Base-by-base conservation (phyloP, 2,329 filamentous ascomycete genomes). In the Macroventuria anomochaeta region DNA sequence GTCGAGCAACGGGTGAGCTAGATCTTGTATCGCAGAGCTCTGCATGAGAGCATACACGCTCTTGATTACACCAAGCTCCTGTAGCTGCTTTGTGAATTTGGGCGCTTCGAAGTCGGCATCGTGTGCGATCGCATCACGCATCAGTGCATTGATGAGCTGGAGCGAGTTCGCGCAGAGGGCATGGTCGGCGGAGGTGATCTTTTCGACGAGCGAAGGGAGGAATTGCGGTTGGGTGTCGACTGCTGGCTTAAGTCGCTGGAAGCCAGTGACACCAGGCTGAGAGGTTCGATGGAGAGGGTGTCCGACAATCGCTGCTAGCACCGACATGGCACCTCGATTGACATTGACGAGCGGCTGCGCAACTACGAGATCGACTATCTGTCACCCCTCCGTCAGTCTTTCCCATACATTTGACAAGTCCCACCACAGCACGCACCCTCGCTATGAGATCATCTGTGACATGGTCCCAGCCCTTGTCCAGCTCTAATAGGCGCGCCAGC, bases 331-430 rank as follows among this genome's bases (percentile, higher is more conserved):
- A 67, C 95, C 95, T 60, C 95, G 87, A 55, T 99, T 85, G 70
- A 97, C 97, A 74, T 99, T 99, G 76, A 99, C 95, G 57, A 99
- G 84, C 20, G 93, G 95, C 73, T 97, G 95, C 26, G 87, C 93
- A 65, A 97, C 93, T 58, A 97, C 91, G 44, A 99, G 83, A 74
- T 97, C 89, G 65, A 97, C 93, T 57, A 96, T 86, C 80, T 88
- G 50, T 52, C 32, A 49, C 23, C 29, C 31, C 44, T 49, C 51
- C 46, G 51, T 54, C 51, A 54, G 51, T 48, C 46, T 38, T 43
- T 28, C 12, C 29, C 31, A 21, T 33, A 32, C 20, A 18, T 28
- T n/a, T 13, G 34, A 26, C 18, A 18, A 17, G 20, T 7, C 23
- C 39, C 44, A 31, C 6, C 29, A 13, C 15, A 12, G 68, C 41